Conservation (phyloP, 2,329 filamentous ascomycete genomes). For the Pseudocercospora musae region DNA sequence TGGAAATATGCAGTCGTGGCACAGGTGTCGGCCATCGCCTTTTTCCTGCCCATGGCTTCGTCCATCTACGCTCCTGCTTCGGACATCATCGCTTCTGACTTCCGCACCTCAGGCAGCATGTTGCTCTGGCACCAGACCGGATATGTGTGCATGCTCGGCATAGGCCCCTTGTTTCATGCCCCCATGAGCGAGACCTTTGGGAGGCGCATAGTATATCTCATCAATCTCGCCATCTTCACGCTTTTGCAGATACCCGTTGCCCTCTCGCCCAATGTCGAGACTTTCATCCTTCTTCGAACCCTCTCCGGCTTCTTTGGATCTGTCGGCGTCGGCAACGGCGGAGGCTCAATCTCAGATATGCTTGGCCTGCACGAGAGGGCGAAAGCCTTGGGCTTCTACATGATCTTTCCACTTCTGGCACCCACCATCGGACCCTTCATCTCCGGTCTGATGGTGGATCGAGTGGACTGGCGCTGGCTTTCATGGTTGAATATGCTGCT, state of each 20-base stretch:
- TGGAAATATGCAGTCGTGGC: conserved; percentile 12
- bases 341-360: conserved; percentile 51
- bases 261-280: conserved; percentile 44
- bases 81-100: conserved; percentile 40
- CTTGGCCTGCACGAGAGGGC: conserved; percentile 46
- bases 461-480: conserved; percentile 46
- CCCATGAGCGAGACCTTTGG: conserved; percentile 48
- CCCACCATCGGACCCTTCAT: conserved; percentile 39
- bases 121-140: conserved; percentile 49
- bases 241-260: conserved; percentile 47
- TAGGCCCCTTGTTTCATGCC: conserved; percentile 46
- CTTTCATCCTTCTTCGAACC: conserved; percentile 43
- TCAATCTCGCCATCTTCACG: conserved; percentile 44
- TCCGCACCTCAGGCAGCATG: conserved; percentile 38
- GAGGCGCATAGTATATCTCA: conserved; percentile 43
- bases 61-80: conserved; percentile 17
- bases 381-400: conserved; percentile 44
- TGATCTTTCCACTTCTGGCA: conserved; percentile 42
- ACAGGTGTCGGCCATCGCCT: conserved; percentile 13
- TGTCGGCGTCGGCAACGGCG: conserved; percentile 50
- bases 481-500: conserved; percentile 45
- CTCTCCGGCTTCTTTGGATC: conserved; percentile 49
- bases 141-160: conserved; percentile 48
- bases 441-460: conserved; percentile 42
- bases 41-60: conserved; percentile 17